Percentiles rank a stretch among this genome's conserved stretches.
Conservation (phyloP, 495 filamentous ascomycete species). For the Schizothecium vesticola region DNA sequence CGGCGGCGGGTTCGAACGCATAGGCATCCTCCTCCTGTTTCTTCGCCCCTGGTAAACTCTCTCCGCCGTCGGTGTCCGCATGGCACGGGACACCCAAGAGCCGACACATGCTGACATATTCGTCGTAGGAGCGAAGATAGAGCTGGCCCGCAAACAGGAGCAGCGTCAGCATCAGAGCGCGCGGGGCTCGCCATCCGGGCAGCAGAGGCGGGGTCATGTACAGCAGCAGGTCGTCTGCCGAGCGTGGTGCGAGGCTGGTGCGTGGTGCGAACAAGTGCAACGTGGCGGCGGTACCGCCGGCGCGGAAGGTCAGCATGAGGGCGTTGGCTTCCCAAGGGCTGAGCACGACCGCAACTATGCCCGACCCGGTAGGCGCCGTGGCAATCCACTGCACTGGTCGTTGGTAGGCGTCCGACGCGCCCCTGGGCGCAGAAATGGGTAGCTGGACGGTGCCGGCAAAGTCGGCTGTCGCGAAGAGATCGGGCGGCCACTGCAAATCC, state of each 20-base stretch:
- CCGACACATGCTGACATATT: constrained; percentile 50
- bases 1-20: no score
- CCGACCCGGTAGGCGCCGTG: background rate
- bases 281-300: constrained; percentile 19
- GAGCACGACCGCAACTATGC: constrained; percentile 46
- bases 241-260: constrained; percentile 34
- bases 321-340: constrained; percentile 57
- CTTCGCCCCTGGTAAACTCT: no score
- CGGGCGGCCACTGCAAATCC: background rate
- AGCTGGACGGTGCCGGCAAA: constrained; percentile 46
- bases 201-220: constrained; percentile 30
- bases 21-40: no score
- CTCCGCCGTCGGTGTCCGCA: constrained; percentile 1
- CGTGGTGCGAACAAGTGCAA: constrained; percentile 58
- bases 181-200: constrained; percentile 17
- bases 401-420: constrained; percentile 32
- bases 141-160: constrained; percentile 66
- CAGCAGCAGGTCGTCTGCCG: constrained; percentile 46
- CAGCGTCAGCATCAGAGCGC: constrained; percentile 38
- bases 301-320: constrained; percentile 7
- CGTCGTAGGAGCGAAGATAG: constrained; percentile 48
- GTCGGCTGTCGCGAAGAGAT: constrained; percentile 51
- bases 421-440: constrained; percentile 31
- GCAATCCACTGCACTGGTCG: constrained; percentile 56
- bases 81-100: constrained; percentile 45